Evolutionary conservation across 441 rosid genomes (phyloP), one percentile per base, ranked within the genome.

Genomic region (Biscutella laevigata): DNA sequence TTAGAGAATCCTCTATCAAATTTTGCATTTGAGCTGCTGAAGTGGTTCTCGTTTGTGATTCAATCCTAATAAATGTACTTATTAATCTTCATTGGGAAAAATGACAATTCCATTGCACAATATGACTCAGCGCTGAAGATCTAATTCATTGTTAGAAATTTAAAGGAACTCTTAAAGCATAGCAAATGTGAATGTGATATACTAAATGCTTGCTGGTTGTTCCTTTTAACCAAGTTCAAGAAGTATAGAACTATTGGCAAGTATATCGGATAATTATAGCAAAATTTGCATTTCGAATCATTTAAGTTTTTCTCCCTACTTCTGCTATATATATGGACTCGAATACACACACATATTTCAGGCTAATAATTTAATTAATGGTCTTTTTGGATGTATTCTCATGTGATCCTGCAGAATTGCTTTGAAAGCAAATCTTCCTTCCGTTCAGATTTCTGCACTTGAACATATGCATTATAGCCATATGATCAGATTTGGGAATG

Each of bases 381-480:
- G 47, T 33, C 16, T 39, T 16, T 40, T 53, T 28, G 34, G 22
- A 38, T 53, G 6, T 39, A 7, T 30, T 59, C 11, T 59, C 20
- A 9, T 53, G 33, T 33, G 34, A 4, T 53, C 52, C 22, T 66
- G 74, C 80, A 94, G 97, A 77, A 77, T 86, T 70, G 88, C 97
- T 10, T 66, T 72, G 36, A 75, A 80, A 71, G 92, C 88, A 57
- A 80, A 83, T 22, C 82, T 78, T 64, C 82, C 82, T 38, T 67
- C 79, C 10, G 25, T 77, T 66, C 91, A 89, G 76, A 77, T 89
- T 70, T 61, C 81, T 59, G 97, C 97, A 32, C 70, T 94, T 40
- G 96, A 94, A 72, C 86, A 76, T 67, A 86, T 94, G 96, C 97
- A 89, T 53, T 94, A 94, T 57, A 83, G 87, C 79, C 78, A 86